Evolutionary conservation across 306 rosid species (phyloP), one percentile per base, ranked within the genome.

Genomic region (Acacia confusa): DNA sequence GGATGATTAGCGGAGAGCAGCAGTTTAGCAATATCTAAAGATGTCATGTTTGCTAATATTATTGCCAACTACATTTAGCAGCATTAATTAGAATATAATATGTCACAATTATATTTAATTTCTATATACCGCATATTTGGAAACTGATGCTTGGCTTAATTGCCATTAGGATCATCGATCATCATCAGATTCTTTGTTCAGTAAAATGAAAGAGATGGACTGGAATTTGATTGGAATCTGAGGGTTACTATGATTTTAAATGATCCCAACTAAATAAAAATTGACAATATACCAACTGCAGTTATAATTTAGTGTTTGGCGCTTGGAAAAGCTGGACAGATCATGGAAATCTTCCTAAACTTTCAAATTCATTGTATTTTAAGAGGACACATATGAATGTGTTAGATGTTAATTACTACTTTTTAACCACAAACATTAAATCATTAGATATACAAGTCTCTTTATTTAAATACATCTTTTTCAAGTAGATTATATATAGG

Each of bases 31-130:
- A 41, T 25, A 70, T 24, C 22, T 65, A 30, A 65, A 32, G 44
- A 32, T 32, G 14, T 3, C 69, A 63, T 28, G 40, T 63, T 63
- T 32, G 70, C 70, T 65, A 32, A 65, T 43, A 43, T 43, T 43
- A 70, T 11, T 45, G 74, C 45, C 78, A 75, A 24, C 61, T 9
- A 28, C 2, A 40, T 40, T 38, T 10, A 12, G 70, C 38, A 16
- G 81, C 71, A 36, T 34, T 70, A 68, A 72, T 65, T 53, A 75
- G 77, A 82, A 75, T 47, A 47, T 14, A n/a, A n/a, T 0, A 47
- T n/a, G 79, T 75, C 77, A 25, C 78, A 24, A 68, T 74, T 74
- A 32, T 74, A 40, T 74, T 85, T 58, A 63, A 16, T 13, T 64
- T 28, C n/a, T 58, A 53, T 58, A 53, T 36, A 47, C 69, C 45